Base-by-base conservation (phyloP, 805 yeast genomes). In the Kodamaea leandrae region DNA sequence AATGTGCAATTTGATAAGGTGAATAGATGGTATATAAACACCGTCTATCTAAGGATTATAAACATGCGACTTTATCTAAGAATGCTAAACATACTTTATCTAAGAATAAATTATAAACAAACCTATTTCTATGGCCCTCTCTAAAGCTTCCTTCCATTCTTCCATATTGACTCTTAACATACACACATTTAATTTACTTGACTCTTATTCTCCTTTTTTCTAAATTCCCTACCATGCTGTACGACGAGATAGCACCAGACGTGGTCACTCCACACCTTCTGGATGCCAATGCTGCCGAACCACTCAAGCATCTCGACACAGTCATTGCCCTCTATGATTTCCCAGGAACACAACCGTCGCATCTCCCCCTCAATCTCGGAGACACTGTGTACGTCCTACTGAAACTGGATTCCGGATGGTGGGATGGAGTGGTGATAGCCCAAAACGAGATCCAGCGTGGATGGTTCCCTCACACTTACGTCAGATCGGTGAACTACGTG, bases 391-490 rank as follows among this genome's bases (percentile, higher is more conserved):
- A 82, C 50, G 93, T 88, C 10, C 55, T 86, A n/a, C 57, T 72
- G 12, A 83, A 83, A 45, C 68, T 78, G 12, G 76, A 74, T 28
- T 58, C 78, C 2, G 86, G 88, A 2, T 88, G 96, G 96, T 86
- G 95, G 93, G 96, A 88, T 58, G 96, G 96, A 8, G 70, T 83
- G 13, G 37, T 61, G 4, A 39, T 59, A 49, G 52, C 43, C 41
- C 52, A 44, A 46, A 74, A 75, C 5, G 73, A 67, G 4, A 58
- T 74, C 4, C 53, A 57, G 28, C 71, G 95, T 54, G 96, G 96
- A 51, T 88, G 96, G 96, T 86, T 88, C 64, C 95, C 96, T 13
- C 75, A 75, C 36, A 76, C 74, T 43, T 82, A 74, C 59, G 79
- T 80, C 19, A 70, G 75, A 35, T 57, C 73, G 1, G 71, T 69